These are phyloP conservation scores for Candida anglica DNA, from an alignment of 805 yeast species.

Conservation along the genomic window DNA sequence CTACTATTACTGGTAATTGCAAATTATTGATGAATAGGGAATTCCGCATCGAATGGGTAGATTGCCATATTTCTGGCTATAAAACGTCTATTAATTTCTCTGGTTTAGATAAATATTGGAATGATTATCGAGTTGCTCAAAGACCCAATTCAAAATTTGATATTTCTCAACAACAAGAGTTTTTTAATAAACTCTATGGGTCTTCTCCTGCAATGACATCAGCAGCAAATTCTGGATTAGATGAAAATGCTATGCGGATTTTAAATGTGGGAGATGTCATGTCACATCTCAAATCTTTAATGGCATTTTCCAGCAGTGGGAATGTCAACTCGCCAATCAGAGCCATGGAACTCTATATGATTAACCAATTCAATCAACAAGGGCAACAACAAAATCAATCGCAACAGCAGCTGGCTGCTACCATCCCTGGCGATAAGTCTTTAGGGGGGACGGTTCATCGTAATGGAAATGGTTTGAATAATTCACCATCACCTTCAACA, in stretches of 20 bases:
- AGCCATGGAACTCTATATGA: constrained; percentile 44
- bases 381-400: constrained; percentile 7
- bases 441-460: too few relatives aligned
- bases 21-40: constrained; percentile 60
- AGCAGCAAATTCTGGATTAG: constrained; percentile 58
- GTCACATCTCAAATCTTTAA: constrained; percentile 64
- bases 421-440: too few relatives aligned
- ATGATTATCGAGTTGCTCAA: constrained; percentile 9
- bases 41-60: constrained; percentile 69
- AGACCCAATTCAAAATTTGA: constrained; percentile 6
- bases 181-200: constrained; percentile 15
- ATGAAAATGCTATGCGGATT: constrained; percentile 61
- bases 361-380: constrained; percentile 19
- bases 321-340: constrained; percentile 52
- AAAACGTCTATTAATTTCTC: constrained; percentile 20
- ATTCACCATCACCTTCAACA: neutral
- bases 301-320: constrained; percentile 49
- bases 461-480: too few relatives aligned
- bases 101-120: constrained; percentile 25
- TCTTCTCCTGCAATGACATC: constrained; percentile 42
- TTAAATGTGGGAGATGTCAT: constrained; percentile 77
- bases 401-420: neutral
- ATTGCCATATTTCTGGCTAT: constrained; percentile 40
- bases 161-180: constrained; percentile 11
- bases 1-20: constrained; percentile 57